Conservation (phyloP, 768 basidiomycete species). For the Phallus indusiatus region DNA sequence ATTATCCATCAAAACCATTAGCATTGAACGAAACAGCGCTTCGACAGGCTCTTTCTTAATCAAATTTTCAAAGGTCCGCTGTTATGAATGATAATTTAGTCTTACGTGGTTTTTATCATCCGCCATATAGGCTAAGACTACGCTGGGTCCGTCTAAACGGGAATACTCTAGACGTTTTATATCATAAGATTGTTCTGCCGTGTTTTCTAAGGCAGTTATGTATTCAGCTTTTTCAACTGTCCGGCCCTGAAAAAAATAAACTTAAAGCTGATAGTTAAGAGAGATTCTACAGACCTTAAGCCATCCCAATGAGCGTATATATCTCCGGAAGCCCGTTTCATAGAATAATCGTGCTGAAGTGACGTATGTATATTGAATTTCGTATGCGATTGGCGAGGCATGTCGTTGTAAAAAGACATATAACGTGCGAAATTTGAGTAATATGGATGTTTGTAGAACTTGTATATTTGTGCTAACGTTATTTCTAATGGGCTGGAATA, state of each 20-base stretch:
- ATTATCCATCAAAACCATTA: constrained; percentile 92
- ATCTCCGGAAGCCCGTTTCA: constrained; percentile 90
- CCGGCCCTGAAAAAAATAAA: constrained; percentile 38
- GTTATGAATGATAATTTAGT: background rate
- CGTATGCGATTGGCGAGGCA: constrained; percentile 69
- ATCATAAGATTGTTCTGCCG: constrained; percentile 30
- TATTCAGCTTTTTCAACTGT: constrained; percentile 60
- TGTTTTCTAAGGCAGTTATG: constrained; percentile 39
- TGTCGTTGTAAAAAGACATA: constrained; percentile 82
- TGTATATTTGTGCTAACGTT: constrained; percentile 90
- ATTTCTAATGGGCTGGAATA: constrained; percentile 73
- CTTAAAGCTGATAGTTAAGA: background rate
- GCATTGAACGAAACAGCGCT: constrained; percentile 72
- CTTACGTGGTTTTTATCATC: constrained; percentile 79
- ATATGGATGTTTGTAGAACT: constrained; percentile 78
- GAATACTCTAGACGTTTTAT: constrained; percentile 53
- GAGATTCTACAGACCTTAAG: constrained; percentile 47
- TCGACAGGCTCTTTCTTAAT: constrained; percentile 74
- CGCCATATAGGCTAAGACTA: constrained; percentile 78
- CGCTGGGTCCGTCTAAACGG: constrained; percentile 70
- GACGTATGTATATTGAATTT: constrained; percentile 82
- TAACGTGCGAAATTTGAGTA: constrained; percentile 74
- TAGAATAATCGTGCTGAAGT: constrained; percentile 82
- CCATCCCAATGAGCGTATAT: constrained; percentile 69
- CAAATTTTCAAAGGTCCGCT: background rate